Evolutionary conservation across 306 rosid species (phyloP), one percentile per base, ranked within the genome.

Genomic region (Medicago arabica): DNA sequence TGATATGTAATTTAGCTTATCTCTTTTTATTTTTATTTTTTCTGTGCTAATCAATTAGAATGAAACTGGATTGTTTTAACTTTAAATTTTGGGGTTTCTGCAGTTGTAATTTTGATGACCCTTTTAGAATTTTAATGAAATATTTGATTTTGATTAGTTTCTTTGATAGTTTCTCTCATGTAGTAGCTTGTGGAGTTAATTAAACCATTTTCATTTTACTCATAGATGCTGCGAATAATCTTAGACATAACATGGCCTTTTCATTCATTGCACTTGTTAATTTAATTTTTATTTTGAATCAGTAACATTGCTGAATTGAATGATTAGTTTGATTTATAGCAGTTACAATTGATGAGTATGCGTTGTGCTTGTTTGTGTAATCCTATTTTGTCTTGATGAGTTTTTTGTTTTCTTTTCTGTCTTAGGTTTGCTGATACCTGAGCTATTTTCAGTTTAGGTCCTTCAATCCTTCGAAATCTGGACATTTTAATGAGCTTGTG

Each of bases 401-500:
- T 49, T 82, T 38, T 19, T 8, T 71, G 61, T 17, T 31, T 73
- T 81, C 19, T 39, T 17, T 75, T 64, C 44, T 28, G 75, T 61
- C 43, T 8, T 57, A 83, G 94, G 84, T 72, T 80, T 46, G 49
- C 38, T 67, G 54, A 81, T 76, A 64, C 28, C 68, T 53, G 67
- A 77, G 76, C 55, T 51, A 34, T 77, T 67, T 41, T 54, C 78
- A 74, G 47, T 81, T 63, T 83, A 64, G 81, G 76, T 9, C 69
- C 28, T 67, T 39, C 64, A 63, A 49, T 71, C 63, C 47, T 70
- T 69, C 36, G 71, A 41, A 72, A 67, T 47, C 67, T 61, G 72
- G 69, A 38, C 63, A 72, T 14, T 76, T 83, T 75, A 60, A 80
- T 86, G 87, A 80, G 41, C 84, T 78, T 47, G 55, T 25, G 59